These are phyloP conservation scores for Termitomyces sp. DNA, from an alignment of 768 basidiomycete species.

Conservation along the genomic window DNA sequence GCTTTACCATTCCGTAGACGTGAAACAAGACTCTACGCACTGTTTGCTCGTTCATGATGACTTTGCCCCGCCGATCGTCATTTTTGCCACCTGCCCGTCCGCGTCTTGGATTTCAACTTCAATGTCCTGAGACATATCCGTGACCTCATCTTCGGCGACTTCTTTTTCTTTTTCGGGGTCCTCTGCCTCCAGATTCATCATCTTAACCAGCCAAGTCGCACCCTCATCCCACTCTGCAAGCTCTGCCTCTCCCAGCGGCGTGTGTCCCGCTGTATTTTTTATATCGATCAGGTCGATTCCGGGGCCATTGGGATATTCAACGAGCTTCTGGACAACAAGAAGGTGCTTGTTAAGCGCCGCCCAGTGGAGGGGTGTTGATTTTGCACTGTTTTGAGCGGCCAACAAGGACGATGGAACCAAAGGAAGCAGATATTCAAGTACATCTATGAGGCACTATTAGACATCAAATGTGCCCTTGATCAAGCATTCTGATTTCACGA, in stretches of 20 bases:
- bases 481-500: constrained; percentile 4
- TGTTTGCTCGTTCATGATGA: not conserved
- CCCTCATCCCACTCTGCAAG: constrained; percentile 80
- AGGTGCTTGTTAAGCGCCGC: constrained; percentile 84
- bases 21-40: not conserved
- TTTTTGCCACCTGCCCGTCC: constrained; percentile 62
- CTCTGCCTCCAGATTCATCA: constrained; percentile 69
- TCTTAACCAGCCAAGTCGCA: constrained; percentile 74
- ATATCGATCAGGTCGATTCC: constrained; percentile 70
- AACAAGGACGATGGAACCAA: constrained; percentile 51
- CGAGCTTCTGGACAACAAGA: constrained; percentile 51
- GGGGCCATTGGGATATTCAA: constrained; percentile 52
- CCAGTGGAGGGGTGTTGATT: constrained; percentile 91
- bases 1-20: not conserved
- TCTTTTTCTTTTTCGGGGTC: constrained; percentile 27
- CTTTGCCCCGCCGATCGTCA: constrained; percentile 43
- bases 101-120: constrained; percentile 73
- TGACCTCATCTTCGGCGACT: constrained; percentile 33
- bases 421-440: constrained; percentile 72
- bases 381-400: constrained; percentile 58
- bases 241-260: constrained; percentile 82
- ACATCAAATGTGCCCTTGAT: constrained; percentile 30
- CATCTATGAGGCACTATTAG: constrained; percentile 55
- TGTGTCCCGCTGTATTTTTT: constrained; percentile 68
- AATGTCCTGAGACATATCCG: constrained; percentile 37